A percentile compares a stretch with the other conserved stretches of the same genome.
These are phyloP conservation scores for Dendrocalamus latiflorus DNA, from an alignment of 202 grass and related monocot genomes.

Conservation along the genomic window DNA sequence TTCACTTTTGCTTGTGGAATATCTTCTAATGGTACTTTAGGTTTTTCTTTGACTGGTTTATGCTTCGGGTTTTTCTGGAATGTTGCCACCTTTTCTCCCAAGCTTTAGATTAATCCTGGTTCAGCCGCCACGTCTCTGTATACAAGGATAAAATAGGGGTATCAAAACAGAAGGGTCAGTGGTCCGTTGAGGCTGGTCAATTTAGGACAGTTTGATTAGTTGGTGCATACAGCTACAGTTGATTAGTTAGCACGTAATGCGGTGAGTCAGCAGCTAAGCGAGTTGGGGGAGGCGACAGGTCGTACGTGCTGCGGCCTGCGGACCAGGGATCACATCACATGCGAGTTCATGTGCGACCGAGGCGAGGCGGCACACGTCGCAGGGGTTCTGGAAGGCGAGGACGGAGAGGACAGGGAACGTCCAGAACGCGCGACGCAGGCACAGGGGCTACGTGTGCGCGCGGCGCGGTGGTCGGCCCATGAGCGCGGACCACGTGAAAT, in stretches of 20 bases:
- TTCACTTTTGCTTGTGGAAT: rapidly evolving
- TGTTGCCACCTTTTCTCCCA: no score
- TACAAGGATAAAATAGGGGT: background rate
- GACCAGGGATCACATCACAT: background rate
- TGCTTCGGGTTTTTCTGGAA: no score
- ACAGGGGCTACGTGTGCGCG: background rate
- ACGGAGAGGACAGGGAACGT: background rate
- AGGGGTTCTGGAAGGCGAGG: background rate
- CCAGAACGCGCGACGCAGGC: background rate
- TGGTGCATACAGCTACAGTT: slow-evolving; percentile 5
- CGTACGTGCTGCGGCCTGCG: background rate
- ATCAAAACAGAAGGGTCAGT: background rate
- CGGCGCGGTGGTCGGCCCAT: background rate
- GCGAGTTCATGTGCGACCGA: slow-evolving; percentile 8
- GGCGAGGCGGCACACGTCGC: slow-evolving; percentile 15
- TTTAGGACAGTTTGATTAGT: background rate
- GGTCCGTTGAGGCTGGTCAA: background rate
- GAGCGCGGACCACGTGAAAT: no score
- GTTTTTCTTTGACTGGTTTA: no score
- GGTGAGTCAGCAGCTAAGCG: background rate
- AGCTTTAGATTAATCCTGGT: background rate
- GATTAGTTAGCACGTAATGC: background rate
- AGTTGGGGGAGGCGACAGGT: background rate
- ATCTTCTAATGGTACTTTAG: no score
- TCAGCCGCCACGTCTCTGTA: background rate